A percentile compares a stretch with the other conserved stretches of the same genome.
phyloP scores from a whole-genome alignment of 768 basidiomycete species.

The Serendipita sp. region DNA sequence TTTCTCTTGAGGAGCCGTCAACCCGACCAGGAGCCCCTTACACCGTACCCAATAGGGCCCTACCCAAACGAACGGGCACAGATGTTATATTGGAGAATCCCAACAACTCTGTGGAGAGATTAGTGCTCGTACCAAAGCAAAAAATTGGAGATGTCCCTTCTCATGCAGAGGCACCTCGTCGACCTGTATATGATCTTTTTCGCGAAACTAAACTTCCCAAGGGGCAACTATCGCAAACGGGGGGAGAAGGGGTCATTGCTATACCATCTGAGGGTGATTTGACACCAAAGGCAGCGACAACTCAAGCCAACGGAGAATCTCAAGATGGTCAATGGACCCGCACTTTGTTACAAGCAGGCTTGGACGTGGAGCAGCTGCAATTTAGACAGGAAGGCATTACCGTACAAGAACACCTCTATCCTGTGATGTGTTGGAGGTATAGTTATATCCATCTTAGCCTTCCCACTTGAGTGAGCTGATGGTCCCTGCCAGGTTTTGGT shows the following conservation, averaged over 20 bases:
- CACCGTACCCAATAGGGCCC: neutral
- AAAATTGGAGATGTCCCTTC: no score
- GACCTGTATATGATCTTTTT: no score
- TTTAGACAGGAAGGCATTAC: neutral
- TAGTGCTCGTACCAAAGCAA: neutral
- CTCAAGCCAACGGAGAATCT: neutral
- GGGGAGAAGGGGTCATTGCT: no score
- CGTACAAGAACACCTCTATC: neutral
- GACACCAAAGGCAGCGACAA: neutral
- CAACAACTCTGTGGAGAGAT: neutral
- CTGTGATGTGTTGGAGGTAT: neutral
- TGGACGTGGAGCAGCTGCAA: neutral
- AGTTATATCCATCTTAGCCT: neutral
- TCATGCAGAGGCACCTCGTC: neutral
- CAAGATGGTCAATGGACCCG: neutral
- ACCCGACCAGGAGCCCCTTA: neutral
- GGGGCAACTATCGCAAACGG: no score
- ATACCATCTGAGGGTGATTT: no score
- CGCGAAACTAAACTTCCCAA: no score
- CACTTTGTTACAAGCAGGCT: neutral
- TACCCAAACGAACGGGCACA: neutral
- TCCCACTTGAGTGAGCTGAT: neutral
- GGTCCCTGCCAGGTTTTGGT: no score
- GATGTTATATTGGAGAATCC: neutral
- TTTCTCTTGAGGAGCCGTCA: neutral